A percentile compares a stretch with the other conserved stretches of the same genome.
Evolutionary conservation across 2,329 filamentous ascomycete species (phyloP).

Genomic region (Calonectria honghensis): DNA sequence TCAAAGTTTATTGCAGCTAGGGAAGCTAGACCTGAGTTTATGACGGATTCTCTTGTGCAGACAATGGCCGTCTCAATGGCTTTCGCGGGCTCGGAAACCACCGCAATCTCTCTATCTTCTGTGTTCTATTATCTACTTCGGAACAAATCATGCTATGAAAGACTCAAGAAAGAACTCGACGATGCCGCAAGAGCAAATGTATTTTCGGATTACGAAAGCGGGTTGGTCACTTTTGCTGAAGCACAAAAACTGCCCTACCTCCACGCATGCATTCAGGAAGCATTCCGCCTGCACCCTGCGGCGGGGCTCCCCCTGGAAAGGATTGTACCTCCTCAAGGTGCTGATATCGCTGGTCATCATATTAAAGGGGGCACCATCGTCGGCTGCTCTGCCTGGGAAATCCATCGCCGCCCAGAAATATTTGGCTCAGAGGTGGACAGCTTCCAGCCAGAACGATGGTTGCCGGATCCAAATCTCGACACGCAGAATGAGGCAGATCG

Average conservation of each 20-base stretch:
- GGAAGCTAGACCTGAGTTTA: conserved; percentile 80
- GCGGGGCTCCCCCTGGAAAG: conserved; percentile 84
- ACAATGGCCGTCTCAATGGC: conserved; percentile 84
- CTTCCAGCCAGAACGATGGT: conserved; percentile 82
- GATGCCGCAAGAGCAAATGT: conserved; percentile 70
- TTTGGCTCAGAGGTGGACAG: conserved; percentile 81
- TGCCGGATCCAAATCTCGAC: conserved; percentile 64
- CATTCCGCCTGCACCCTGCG: conserved; percentile 85
- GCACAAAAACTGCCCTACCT: conserved; percentile 83
- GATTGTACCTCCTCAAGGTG: conserved; percentile 79
- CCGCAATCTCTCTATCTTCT: conserved; percentile 82
- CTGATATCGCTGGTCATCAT: conserved; percentile 76
- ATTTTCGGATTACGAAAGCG: conserved; percentile 71
- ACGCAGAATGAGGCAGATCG: conserved; percentile 66
- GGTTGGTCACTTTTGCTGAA: conserved; percentile 81
- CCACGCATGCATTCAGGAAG: conserved; percentile 86
- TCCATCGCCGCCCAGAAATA: conserved; percentile 80
- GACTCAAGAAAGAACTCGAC: conserved; percentile 78
- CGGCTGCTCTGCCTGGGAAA: conserved; percentile 84
- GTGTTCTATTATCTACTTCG: conserved; percentile 85
- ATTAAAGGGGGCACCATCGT: conserved; percentile 83
- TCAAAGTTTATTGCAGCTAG: conserved; percentile 83
- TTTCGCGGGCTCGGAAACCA: conserved; percentile 86
- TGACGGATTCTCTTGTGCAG: conserved; percentile 81
- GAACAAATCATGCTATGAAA: conserved; percentile 72